Evolutionary conservation across 2,329 filamentous ascomycete genomes (phyloP), one percentile per base, ranked within the genome.

Genomic region (Sclerotinia subarctica): DNA sequence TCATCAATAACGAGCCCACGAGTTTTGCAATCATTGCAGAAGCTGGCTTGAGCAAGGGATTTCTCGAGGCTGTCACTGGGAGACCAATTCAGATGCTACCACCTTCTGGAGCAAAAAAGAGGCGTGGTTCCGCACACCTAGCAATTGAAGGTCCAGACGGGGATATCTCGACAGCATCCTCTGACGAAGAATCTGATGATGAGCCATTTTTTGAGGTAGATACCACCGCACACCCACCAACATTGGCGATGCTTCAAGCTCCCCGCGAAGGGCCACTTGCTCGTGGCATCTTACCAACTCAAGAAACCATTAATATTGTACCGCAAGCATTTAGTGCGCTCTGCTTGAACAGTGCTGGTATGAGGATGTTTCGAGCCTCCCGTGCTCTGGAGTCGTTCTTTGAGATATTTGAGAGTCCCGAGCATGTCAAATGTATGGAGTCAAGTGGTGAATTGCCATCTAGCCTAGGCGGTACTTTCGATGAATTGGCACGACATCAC

Each of bases 1-100:
- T 99, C 79, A 96, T 99, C 74, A 96, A 99, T 80, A 97, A 98
- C 76, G 95, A 99, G 76, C 95, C 95, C 0, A 99, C 95, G 0
- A 99, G 95, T 78, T 99, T 97, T 78, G 90, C 93, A 38, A 93
- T 97, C 32, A 95, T 99, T 72, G 93, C 92, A 19, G 95, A 99
- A 80, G 94, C 95, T 63, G 93, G 93, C 29, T 85, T 99, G 73
- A 94, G 95, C 75, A 90, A 90, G 77, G 92, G 89, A 64, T 90
- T 97, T 69, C 83, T 99, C 19, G 90, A 94, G 78, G 88, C 94
- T 4, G 86, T 98, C 66, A 96, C 88, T 1, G 83, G 85, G 5
- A 81, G 80, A 21, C 71, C 75, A 24, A 75, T 78, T 32, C 60
- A 54, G 47, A 82, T 74, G 66, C 74, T 74, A 13, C 75, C 74